Evolutionary conservation across 306 rosid genomes (phyloP), one percentile per base, ranked within the genome.

Genomic region (Styphnolobium japonicum): DNA sequence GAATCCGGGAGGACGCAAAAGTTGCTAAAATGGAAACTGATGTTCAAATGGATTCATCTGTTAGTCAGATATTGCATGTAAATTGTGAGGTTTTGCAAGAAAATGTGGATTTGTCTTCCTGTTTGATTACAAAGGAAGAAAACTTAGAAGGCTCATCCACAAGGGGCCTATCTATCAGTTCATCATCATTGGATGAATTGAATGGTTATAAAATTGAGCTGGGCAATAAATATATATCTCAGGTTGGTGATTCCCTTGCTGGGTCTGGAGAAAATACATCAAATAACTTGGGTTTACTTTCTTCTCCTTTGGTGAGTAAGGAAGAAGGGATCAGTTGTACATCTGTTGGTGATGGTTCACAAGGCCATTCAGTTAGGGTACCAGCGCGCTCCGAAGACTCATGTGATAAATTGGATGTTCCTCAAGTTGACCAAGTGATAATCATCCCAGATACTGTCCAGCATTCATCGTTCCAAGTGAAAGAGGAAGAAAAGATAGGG

Each of bases 1-100:
- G 36, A 48, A 16, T 65, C 68, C 77, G 56, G 60, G 83, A 48
- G 82, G 85, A 76, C 65, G 55, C 82, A 71, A 25, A 57, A 70
- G 80, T 48, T 80, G 52, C 48, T 57, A 27, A 33, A 33, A 37
- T 84, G 33, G 83, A 82, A 57, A 65, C 37, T 65, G 57, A 65
- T 33, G 71, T 29, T 79, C 85, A 39, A 67, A 64, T 46, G 80
- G 81, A 71, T 55, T 39, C 84, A 65, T 71, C 83, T 43, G 55
- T 7, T 64, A n/a, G 70, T 71, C 61, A 73, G 79, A 58, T 10
- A 67, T 34, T 61, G 55, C 67, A 4, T 23, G 71, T 46, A 45
- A 67, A 56, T n/a, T 22, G 33, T 27, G 55, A 40, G 23, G 42
- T 18, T 78, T 27, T 52, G 27, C 66, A 23, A 42, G 64, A 53